These are phyloP conservation scores for Exophiala mesophila DNA, from an alignment of 2,329 filamentous ascomycete species.

Conservation along the genomic window DNA sequence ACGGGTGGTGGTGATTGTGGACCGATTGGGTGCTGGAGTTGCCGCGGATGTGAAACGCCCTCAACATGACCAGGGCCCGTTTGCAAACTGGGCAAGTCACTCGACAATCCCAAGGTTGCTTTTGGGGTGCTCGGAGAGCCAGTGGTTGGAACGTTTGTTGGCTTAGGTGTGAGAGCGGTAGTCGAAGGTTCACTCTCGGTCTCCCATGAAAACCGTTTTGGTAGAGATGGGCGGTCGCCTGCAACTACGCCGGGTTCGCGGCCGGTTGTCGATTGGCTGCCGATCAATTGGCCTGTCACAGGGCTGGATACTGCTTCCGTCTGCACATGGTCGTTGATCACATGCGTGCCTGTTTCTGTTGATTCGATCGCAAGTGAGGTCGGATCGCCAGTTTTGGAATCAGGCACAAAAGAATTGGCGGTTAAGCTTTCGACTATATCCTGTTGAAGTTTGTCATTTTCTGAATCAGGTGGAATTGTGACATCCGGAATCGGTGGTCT, in stretches of 20 bases:
- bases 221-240: conserved; percentile 25
- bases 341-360: not conserved
- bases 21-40: too few species aligned
- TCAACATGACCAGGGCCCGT: too few species aligned
- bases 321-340: not conserved
- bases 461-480: conserved; percentile 33
- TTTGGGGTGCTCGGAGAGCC: not conserved
- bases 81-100: too few species aligned
- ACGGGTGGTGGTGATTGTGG: too few species aligned
- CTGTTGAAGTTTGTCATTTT: conserved; percentile 42
- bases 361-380: not conserved
- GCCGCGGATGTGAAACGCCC: too few species aligned
- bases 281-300: too few species aligned
- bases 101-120: too few species aligned
- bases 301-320: too few species aligned
- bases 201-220: conserved; percentile 44
- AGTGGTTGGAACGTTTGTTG: not conserved
- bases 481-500: conserved; percentile 34
- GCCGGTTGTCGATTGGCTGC: not conserved
- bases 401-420: conserved; percentile 22
- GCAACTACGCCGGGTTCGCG: not conserved
- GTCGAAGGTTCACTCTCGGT: conserved; percentile 20
- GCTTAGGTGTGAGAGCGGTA: conserved; percentile 13
- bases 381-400: not conserved
- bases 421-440: conserved; percentile 48